Evolutionary conservation across 1,284 basidiomycete species (phyloP).

Genomic region (Bjerkandera adusta): DNA sequence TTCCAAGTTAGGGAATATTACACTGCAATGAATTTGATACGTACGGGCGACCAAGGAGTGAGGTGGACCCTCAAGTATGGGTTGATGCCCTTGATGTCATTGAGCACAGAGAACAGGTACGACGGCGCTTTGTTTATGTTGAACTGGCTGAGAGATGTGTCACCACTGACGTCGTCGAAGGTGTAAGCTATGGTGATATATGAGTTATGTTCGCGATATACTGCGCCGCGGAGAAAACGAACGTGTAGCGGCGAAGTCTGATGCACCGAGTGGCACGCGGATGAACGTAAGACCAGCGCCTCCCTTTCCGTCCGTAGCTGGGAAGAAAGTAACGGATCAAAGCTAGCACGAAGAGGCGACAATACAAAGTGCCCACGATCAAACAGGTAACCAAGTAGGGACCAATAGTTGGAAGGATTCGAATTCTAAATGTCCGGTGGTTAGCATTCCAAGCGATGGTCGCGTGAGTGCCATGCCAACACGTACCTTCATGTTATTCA

Average conservation of each 20-base stretch:
- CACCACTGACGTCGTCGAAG: conserved; percentile 42
- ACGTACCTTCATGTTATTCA: conserved; percentile 45
- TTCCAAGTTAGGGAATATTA: conserved; percentile 1
- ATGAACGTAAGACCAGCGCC: conserved; percentile 49
- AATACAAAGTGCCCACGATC: conserved; percentile 33
- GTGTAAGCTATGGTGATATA: conserved; percentile 39
- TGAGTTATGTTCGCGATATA: background rate
- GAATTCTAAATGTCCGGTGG: conserved; percentile 30
- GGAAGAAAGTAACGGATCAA: background rate
- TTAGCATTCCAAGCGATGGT: conserved; percentile 2
- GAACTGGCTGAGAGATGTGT: conserved; percentile 41
- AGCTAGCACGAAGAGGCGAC: background rate
- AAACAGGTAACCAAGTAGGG: conserved; percentile 43
- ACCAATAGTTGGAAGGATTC: conserved; percentile 43
- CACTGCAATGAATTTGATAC: conserved; percentile 10
- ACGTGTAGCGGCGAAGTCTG: conserved; percentile 40
- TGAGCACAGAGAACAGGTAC: conserved; percentile 43
- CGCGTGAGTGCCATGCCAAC: background rate
- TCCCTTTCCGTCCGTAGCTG: conserved; percentile 44
- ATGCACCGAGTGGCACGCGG: conserved; percentile 51
- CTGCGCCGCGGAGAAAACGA: background rate
- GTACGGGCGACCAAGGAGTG: conserved; percentile 51
- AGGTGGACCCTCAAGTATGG: conserved; percentile 40
- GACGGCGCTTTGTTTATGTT: conserved; percentile 43
- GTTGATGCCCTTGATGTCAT: conserved; percentile 46